These are phyloP conservation scores for Mycotypha africana DNA, from an alignment of 371 early-diverging fungal genomes.

Conservation along the genomic window DNA sequence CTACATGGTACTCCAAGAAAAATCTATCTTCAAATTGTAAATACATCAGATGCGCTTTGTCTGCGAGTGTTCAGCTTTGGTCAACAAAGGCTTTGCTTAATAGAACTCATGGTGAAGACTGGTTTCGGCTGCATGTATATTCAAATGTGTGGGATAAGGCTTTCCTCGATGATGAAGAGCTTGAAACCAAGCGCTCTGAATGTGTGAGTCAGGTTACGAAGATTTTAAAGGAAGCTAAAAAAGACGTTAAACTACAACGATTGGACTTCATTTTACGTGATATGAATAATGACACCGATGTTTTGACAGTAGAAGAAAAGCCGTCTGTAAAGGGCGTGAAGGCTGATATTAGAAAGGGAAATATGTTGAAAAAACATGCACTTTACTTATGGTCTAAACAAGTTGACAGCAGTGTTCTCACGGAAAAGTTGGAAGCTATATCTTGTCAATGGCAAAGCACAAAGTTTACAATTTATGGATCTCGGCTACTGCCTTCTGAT, in stretches of 20 bases:
- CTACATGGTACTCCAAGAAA: constrained; percentile 1
- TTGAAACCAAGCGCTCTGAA: constrained; percentile 9
- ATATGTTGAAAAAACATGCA: constrained; percentile 4
- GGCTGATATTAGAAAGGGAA: constrained; percentile 7
- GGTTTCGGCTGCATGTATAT: constrained; percentile 4
- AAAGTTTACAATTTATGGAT: constrained; percentile 8
- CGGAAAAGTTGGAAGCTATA: constrained; percentile 7
- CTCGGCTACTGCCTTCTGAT: constrained; percentile 6
- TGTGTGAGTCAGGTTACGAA: constrained; percentile 7
- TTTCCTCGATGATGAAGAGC: constrained; percentile 2
- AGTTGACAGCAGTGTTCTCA: constrained; percentile 1
- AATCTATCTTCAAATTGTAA: constrained; percentile 1
- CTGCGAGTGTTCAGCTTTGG: constrained; percentile 1
- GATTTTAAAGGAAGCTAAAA: constrained; percentile 2
- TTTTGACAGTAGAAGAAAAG: constrained; percentile 9
- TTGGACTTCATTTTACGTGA: constrained; percentile 8
- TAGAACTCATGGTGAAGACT: constrained; percentile 4
- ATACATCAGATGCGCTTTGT: constrained; percentile 9
- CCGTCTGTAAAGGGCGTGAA: constrained; percentile 7
- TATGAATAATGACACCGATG: constrained; percentile 7
- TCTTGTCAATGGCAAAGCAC: constrained; percentile 11
- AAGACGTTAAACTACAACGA: constrained; percentile 3
- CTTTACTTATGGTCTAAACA: constrained; percentile 9
- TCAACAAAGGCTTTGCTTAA: constrained; percentile 1
- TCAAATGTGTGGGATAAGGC: constrained; percentile 7